A percentile compares a stretch with the other conserved stretches of the same genome.
These are phyloP conservation scores for Phaeosphaeria sp. DNA, from an alignment of 2,329 filamentous ascomycete species.

Conservation along the genomic window DNA sequence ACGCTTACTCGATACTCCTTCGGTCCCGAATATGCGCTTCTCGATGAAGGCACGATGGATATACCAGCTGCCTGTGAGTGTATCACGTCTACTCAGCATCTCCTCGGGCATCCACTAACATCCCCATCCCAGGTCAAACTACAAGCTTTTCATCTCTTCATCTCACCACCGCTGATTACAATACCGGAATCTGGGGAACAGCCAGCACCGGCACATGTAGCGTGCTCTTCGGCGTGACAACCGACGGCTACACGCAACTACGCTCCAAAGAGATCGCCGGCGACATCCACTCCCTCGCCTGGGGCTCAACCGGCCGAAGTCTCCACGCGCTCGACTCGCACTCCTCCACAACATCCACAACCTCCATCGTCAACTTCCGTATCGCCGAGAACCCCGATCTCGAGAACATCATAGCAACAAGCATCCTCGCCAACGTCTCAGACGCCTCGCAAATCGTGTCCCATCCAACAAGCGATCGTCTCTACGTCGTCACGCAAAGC, in stretches of 20 bases:
- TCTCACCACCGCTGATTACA: constrained; percentile 15
- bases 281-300: constrained; percentile 31
- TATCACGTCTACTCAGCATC: background rate
- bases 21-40: constrained; percentile 21
- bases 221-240: constrained; percentile 23
- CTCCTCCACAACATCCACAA: constrained; percentile 12
- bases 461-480: constrained; percentile 20
- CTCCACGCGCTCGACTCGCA: constrained; percentile 28
- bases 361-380: constrained; percentile 29
- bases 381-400: constrained; percentile 19
- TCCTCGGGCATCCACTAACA: background rate
- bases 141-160: constrained; percentile 22
- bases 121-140: constrained; percentile 20
- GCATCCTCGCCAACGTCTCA: constrained; percentile 23
- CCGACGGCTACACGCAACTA: constrained; percentile 19
- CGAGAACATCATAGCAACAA: constrained; percentile 17
- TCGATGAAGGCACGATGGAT: constrained; percentile 21
- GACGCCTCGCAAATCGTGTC: constrained; percentile 25
- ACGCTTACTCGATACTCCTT: constrained; percentile 24
- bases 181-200: constrained; percentile 25
- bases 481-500: constrained; percentile 27
- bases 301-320: constrained; percentile 25
- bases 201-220: constrained; percentile 31
- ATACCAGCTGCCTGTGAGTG: constrained; percentile 29
- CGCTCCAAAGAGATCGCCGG: constrained; percentile 26